These are phyloP conservation scores for Trametes punicea DNA, from an alignment of 768 basidiomycete species.

Conservation along the genomic window DNA sequence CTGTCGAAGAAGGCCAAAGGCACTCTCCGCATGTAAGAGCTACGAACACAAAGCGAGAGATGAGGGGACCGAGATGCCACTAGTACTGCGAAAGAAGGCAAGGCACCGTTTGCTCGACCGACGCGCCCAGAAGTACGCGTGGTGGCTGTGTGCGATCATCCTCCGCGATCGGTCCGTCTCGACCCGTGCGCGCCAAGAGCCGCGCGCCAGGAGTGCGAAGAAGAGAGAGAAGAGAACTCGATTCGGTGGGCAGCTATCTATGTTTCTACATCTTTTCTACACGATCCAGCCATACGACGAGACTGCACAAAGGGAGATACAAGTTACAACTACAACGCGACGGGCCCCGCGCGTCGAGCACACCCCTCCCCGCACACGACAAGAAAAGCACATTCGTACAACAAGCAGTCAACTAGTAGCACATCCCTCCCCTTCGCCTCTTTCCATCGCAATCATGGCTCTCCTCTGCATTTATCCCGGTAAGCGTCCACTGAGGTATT, in stretches of 20 bases:
- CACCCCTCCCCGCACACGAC: neutral
- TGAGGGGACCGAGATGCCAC: too few species aligned
- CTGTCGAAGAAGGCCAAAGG: too few species aligned
- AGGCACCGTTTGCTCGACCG: neutral
- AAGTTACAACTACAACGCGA: neutral
- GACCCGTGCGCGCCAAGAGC: neutral
- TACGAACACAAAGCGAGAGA: too few species aligned
- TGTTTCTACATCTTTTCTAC: constrained; percentile 1
- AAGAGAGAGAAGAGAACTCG: neutral
- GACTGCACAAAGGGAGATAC: neutral
- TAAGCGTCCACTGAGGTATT: constrained; percentile 2
- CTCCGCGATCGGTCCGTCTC: neutral
- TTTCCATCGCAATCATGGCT: neutral
- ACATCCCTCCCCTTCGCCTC: constrained; percentile 7
- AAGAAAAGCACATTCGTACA: constrained; percentile 1
- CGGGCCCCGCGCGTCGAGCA: neutral
- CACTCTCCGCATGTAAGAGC: too few species aligned
- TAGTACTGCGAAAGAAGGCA: neutral
- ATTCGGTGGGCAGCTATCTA: neutral
- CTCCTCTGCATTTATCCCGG: too few species aligned
- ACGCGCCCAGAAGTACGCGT: neutral
- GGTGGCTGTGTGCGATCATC: constrained; percentile 1
- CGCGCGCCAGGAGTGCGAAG: too few species aligned
- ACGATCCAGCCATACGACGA: neutral
- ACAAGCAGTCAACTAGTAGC: neutral